Conservation (phyloP, 1,139 yeast species). For the Scheffersomyces titani region DNA sequence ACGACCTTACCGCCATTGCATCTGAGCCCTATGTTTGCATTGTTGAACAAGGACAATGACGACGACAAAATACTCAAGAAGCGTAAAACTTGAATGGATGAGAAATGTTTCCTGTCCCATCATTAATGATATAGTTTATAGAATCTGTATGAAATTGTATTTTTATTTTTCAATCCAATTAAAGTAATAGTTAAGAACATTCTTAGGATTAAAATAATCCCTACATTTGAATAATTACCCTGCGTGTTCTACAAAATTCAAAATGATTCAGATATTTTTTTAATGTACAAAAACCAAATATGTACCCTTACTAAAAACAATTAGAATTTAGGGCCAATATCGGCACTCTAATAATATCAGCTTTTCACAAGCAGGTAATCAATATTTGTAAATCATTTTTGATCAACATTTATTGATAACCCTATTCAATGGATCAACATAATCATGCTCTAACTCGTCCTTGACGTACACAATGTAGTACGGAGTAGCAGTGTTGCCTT, state of each 20-base stretch:
- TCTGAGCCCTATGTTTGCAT: constrained; percentile 1
- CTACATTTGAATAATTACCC: too few relatives aligned
- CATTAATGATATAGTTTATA: background rate
- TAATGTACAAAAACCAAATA: background rate
- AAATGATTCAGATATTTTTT: too few relatives aligned
- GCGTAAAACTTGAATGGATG: background rate
- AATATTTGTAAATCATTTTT: background rate
- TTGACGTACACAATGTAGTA: constrained; percentile 84
- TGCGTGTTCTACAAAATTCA: too few relatives aligned
- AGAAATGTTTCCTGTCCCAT: too few relatives aligned
- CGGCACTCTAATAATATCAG: too few relatives aligned
- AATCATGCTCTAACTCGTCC: constrained; percentile 57
- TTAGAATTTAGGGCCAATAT: background rate
- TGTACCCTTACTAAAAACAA: background rate
- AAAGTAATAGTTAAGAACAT: background rate
- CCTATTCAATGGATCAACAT: constrained; percentile 70
- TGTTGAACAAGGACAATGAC: constrained; percentile 3
- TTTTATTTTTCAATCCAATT: background rate
- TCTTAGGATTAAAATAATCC: too few relatives aligned
- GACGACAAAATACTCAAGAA: background rate
- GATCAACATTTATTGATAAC: constrained; percentile 7
- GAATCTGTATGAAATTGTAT: background rate
- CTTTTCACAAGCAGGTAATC: background rate
- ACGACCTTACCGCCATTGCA: constrained; percentile 1
- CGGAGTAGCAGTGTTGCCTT: constrained; percentile 87